Base-by-base conservation (phyloP, 1,139 yeast genomes). In the Candida mesenterica region DNA sequence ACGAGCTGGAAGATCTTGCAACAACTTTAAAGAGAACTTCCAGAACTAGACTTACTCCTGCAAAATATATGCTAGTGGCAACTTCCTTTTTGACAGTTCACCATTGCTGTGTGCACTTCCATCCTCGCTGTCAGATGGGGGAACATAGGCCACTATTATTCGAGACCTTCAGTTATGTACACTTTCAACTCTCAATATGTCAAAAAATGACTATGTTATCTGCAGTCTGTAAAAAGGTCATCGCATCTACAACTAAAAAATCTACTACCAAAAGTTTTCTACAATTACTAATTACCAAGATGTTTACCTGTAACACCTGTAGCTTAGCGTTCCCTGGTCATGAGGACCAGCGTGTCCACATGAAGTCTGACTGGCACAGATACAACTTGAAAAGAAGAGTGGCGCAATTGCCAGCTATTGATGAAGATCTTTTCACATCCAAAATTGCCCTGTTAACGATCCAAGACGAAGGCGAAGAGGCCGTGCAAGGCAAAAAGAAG, bases 321-420 rank as follows among this genome's bases (percentile, higher is more conserved):
- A 60, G 56, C 37, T 61, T 70, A 42, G 63, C 59, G 40, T 70
- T 70, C 43, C 59, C 63, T 27, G 53, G 61, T 24, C 63, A 74
- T 3, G 64, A 56, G 36, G 65, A 62, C 46, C 77, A 71, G 49
- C 55, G 75, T 29, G 50, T 52, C 28, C 77, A 71, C 52, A 72
- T 79, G 79, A 64, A 73, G 53, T 68, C 85, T 3, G 94, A 83
- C 42, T 84, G 94, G 94, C 94, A 84, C 59, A 63, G 82, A 45
- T 77, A 77, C 52, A 77, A 77, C 48, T 63, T 77, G 48, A 77
- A 77, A 44, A 67, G 83, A 61, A 65, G 81, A 52, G 82, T 77
- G 15, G 79, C 82, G 2, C 72, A 70, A 44, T 61, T 77, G 41
- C 82, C 82, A 4, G 62, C 79, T 4, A 70, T 77, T n/a, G 65